A percentile compares a stretch with the other conserved stretches of the same genome.
These are phyloP conservation scores for Alternaria panax DNA, from an alignment of 2,329 filamentous ascomycete genomes.

Conservation along the genomic window DNA sequence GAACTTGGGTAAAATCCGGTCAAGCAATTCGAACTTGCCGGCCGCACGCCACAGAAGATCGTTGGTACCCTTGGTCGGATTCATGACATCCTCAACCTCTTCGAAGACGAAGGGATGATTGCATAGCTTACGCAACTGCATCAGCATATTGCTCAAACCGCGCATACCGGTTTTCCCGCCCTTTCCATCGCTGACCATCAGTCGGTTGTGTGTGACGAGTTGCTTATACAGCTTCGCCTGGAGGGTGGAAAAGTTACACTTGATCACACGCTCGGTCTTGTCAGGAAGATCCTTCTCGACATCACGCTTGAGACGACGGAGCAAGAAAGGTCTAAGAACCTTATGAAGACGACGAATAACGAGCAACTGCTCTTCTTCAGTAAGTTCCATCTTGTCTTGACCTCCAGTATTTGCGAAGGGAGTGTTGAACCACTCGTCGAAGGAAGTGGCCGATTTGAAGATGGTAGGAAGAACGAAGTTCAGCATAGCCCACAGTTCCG, in stretches of 20 bases:
- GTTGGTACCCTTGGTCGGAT: slow-evolving; percentile 85
- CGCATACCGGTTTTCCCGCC: slow-evolving; percentile 93
- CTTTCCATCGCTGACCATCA: slow-evolving; percentile 93
- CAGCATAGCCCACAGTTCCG: slow-evolving; percentile 95
- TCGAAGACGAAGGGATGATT: slow-evolving; percentile 99
- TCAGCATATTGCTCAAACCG: slow-evolving; percentile 99
- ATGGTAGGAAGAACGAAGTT: slow-evolving; percentile 98
- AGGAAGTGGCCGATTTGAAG: slow-evolving; percentile 98
- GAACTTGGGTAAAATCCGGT: slow-evolving; percentile 93
- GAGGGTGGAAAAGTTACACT: slow-evolving; percentile 96
- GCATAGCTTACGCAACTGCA: slow-evolving; percentile 98
- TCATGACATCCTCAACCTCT: slow-evolving; percentile 98
- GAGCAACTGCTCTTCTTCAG: slow-evolving; percentile 98
- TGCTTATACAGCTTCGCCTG: slow-evolving; percentile 97
- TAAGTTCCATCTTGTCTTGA: slow-evolving; percentile 98
- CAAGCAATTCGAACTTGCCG: slow-evolving; percentile 95
- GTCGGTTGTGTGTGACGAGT: slow-evolving; percentile 92
- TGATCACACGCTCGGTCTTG: slow-evolving; percentile 99
- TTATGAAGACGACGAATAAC: slow-evolving; percentile 98
- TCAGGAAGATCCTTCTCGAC: slow-evolving; percentile 98
- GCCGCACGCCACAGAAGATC: slow-evolving; percentile 94
- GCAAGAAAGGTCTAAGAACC: slow-evolving; percentile 93
- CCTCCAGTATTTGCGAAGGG: slow-evolving; percentile 98
- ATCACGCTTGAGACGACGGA: slow-evolving; percentile 98
- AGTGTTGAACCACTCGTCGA: slow-evolving; percentile 99